Percentiles rank a stretch among this genome's conserved stretches.
Conservation (phyloP, 176 grass and related monocot species). For the Tillandsia leiboldiana region DNA sequence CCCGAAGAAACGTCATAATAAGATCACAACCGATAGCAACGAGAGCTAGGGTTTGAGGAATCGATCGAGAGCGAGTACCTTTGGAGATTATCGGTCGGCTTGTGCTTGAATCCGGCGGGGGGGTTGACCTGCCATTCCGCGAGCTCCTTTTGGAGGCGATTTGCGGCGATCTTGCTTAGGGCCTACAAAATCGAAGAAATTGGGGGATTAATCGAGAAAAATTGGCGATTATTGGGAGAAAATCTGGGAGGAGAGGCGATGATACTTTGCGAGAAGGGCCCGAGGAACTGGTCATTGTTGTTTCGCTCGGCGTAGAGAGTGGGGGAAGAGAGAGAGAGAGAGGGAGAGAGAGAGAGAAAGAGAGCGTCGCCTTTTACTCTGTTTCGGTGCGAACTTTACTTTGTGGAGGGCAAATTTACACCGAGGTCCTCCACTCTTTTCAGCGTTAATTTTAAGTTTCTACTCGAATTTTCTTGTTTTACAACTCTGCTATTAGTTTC, state of each 20-base stretch:
- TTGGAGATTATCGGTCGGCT: constrained; percentile 71
- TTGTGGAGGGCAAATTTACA: not conserved
- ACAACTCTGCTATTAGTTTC: too few species aligned
- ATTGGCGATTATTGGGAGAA: constrained; percentile 1
- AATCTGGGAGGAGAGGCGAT: not conserved
- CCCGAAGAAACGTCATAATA: not conserved
- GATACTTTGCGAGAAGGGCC: constrained; percentile 30
- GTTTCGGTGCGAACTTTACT: constrained; percentile 16
- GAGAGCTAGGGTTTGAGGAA: not conserved
- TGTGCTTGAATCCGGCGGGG: constrained; percentile 62
- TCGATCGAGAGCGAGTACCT: constrained; percentile 29
- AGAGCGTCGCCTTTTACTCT: constrained; percentile 37
- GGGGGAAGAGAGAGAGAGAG: not conserved
- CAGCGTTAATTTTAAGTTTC: too few species aligned
- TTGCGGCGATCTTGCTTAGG: constrained; percentile 88
- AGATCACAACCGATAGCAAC: not conserved
- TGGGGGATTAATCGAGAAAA: not conserved
- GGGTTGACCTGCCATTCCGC: constrained; percentile 78
- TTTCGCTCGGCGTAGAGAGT: not conserved
- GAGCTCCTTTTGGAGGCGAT: constrained; percentile 85
- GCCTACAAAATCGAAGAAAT: constrained; percentile 26
- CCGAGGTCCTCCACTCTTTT: too few species aligned
- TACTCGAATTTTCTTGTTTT: too few species aligned
- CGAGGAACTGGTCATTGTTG: constrained; percentile 32
- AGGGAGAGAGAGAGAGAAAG: not conserved